Base-by-base conservation (phyloP, 352 stramenopile genomes). In the Peronospora destructor region DNA sequence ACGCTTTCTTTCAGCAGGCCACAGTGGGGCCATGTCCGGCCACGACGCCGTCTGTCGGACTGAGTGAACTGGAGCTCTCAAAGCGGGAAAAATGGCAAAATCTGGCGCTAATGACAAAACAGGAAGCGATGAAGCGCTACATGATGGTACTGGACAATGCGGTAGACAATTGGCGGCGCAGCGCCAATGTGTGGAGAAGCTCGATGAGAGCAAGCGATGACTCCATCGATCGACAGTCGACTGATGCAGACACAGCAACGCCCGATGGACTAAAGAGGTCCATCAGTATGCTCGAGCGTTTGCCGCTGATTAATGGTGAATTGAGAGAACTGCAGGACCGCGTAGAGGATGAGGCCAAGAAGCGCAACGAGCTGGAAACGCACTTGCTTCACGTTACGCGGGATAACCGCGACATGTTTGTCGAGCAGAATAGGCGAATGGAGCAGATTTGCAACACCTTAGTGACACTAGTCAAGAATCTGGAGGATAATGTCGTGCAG, bases 101-200 rank as follows among this genome's bases (percentile, higher is more conserved):
- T 16, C 59, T 92, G 6, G 81, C 76, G n/a, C 42, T 44, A 10
- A 82, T 84, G 71, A 84, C 71, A 6, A 73, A 70, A 17, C 76
- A 88, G 34, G 73, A 87, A 46, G 81, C 81, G 50, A 92, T 88
- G 81, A 80, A 82, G 47, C 60, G 67, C 10, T 92, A 90, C 64
- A 88, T 72, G 8, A 79, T 67, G 13, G 69, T 64, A 28, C 66
- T 92, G 14, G 81, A 92, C 50, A 87, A 86, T 45, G 55, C 90
- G 14, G 78, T 92, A 49, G 78, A 92, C 49, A 76, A 87, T 56
- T 92, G 78, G 78, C 70, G 78, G 28, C 77, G 76, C 45, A 84
- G 66, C 16, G 67, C 76, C 4, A 79, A 63, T 40, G 26, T 79
- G 14, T 63, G 47, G 17, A 49, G 19, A 28, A 53, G 29, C 33